Conservation (phyloP, 1,284 basidiomycete genomes). For the Ustilago nuda region DNA sequence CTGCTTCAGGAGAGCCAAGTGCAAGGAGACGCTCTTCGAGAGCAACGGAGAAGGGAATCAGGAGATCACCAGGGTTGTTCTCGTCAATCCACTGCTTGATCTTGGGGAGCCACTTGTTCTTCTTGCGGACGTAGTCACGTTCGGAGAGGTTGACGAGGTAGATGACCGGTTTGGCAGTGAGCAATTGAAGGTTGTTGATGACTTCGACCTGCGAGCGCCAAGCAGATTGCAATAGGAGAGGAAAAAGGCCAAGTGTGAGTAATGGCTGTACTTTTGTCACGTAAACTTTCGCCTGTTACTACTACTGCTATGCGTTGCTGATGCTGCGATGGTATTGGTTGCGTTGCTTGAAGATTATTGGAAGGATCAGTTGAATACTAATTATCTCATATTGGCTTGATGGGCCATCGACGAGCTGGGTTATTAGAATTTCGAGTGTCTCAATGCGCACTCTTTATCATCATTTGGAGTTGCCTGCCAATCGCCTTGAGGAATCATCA, state of each 20-base stretch:
- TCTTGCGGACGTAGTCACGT: slow-evolving; percentile 93
- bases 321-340: slow-evolving; percentile 4
- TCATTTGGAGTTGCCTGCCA: slow-evolving; percentile 70
- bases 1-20: slow-evolving; percentile 61
- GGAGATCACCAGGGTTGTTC: slow-evolving; percentile 92
- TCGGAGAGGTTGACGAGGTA: slow-evolving; percentile 99
- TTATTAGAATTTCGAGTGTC: slow-evolving; percentile 76
- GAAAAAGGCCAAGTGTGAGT: background rate
- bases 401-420: slow-evolving; percentile 78
- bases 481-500: background rate
- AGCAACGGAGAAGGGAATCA: slow-evolving; percentile 97
- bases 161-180: slow-evolving; percentile 97
- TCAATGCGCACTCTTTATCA: slow-evolving; percentile 78
- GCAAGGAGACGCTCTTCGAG: slow-evolving; percentile 88
- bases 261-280: background rate
- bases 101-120: slow-evolving; percentile 99
- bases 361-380: slow-evolving; percentile 51
- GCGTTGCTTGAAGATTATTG: background rate
- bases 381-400: slow-evolving; percentile 69
- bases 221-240: background rate
- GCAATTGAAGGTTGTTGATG: slow-evolving; percentile 88
- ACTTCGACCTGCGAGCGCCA: slow-evolving; percentile 83
- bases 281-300: slow-evolving; percentile 1
- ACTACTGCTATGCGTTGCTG: background rate
- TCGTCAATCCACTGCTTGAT: slow-evolving; percentile 99